phyloP scores from a whole-genome alignment of 2,329 filamentous ascomycete genomes.

The Chrysosporium queenslandicum region DNA sequence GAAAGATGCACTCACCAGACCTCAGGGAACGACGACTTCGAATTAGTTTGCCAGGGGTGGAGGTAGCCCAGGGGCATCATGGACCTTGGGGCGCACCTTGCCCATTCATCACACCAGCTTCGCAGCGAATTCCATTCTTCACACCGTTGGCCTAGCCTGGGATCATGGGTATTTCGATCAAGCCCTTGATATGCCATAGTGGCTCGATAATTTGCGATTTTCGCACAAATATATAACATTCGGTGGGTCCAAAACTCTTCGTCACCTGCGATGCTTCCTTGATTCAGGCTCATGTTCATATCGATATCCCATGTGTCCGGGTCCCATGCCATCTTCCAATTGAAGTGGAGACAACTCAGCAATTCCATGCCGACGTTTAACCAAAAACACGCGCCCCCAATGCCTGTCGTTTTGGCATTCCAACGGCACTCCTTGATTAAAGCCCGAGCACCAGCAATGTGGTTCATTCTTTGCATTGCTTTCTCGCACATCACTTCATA shows the following conservation, averaged over 20 bases:
- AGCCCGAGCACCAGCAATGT: conserved; percentile 73
- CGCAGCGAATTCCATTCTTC: conserved; percentile 74
- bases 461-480: conserved; percentile 71
- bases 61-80: conserved; percentile 82
- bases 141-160: conserved; percentile 53
- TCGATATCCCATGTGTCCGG: conserved; percentile 84
- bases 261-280: conserved; percentile 45
- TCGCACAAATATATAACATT: conserved; percentile 80
- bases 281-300: conserved; percentile 55
- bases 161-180: conserved; percentile 48
- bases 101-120: conserved; percentile 74
- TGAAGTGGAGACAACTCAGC: conserved; percentile 76
- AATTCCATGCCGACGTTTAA: conserved; percentile 84
- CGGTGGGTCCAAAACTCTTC: conserved; percentile 83
- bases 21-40: conserved; percentile 71
- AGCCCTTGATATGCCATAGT: conserved; percentile 54
- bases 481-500: conserved; percentile 88
- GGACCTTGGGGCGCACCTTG: conserved; percentile 63
- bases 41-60: conserved; percentile 54
- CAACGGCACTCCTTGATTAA: conserved; percentile 84
- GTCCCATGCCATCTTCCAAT: conserved; percentile 79
- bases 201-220: conserved; percentile 74
- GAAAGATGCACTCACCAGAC: conserved; percentile 56
- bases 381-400: conserved; percentile 89
- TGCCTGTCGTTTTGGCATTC: conserved; percentile 67